Percentiles rank a stretch among this genome's conserved stretches.
These are phyloP conservation scores for Spizellomyces punctatus DNA, from an alignment of 192 early-diverging fungal species.

Conservation along the genomic window DNA sequence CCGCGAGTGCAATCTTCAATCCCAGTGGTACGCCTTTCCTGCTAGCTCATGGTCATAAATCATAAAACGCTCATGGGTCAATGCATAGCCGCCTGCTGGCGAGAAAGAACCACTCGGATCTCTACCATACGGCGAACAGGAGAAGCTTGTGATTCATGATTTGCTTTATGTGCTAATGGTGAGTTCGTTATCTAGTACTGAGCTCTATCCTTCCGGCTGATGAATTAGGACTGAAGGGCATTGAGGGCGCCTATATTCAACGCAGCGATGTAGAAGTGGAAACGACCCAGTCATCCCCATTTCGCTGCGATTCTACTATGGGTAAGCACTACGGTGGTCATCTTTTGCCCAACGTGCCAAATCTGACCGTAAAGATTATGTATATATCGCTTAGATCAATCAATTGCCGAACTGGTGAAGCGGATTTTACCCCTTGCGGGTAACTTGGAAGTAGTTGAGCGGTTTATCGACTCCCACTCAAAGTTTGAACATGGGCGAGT, in stretches of 20 bases:
- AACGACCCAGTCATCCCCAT: background rate
- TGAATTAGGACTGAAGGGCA: background rate
- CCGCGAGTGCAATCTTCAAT: too few relatives aligned
- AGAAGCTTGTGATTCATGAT: conserved; percentile 86
- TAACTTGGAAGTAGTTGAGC: conserved; percentile 73
- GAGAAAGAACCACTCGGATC: background rate
- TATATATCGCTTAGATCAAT: conserved; percentile 23
- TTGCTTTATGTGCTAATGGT: conserved; percentile 85
- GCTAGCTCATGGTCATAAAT: too few relatives aligned
- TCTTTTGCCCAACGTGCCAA: background rate
- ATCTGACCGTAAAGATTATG: background rate
- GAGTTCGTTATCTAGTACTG: conserved; percentile 7
- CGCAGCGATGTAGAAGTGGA: too few relatives aligned
- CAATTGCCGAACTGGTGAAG: conserved; percentile 69
- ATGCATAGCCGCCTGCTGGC: too few relatives aligned
- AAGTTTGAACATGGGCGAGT: conserved; percentile 82
- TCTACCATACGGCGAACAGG: conserved; percentile 55
- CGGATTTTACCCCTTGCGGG: conserved; percentile 78
- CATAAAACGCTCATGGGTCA: too few relatives aligned
- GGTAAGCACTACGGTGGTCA: conserved; percentile 3
- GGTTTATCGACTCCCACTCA: conserved; percentile 76
- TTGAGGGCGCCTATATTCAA: conserved; percentile 58
- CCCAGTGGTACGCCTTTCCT: too few relatives aligned
- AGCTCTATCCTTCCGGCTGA: conserved; percentile 3
- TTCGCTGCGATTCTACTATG: conserved; percentile 10